These are phyloP conservation scores for Termitomyces sp. DNA, from an alignment of 768 basidiomycete species.

Conservation along the genomic window DNA sequence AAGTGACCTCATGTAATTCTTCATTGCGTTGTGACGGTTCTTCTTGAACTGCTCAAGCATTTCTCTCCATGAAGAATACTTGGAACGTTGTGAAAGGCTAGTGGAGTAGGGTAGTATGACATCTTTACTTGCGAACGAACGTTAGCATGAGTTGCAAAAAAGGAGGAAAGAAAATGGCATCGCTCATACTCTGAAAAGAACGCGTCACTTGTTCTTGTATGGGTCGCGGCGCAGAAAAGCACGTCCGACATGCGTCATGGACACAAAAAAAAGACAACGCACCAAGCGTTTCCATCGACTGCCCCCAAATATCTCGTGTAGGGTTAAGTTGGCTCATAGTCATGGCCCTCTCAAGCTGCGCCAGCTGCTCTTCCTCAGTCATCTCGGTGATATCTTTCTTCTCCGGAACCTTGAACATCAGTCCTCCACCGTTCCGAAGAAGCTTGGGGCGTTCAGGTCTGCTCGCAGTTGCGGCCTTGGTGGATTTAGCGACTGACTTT, in stretches of 20 bases:
- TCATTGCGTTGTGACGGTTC: slow-evolving; percentile 28
- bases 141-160: not conserved
- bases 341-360: slow-evolving; percentile 34
- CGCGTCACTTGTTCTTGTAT: slow-evolving; percentile 3
- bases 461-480: not conserved
- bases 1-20: slow-evolving; percentile 29
- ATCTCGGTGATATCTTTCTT: slow-evolving; percentile 15
- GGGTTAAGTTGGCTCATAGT: slow-evolving; percentile 31
- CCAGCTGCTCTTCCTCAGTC: slow-evolving; percentile 31
- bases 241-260: not conserved
- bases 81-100: slow-evolving; percentile 11
- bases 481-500: not conserved
- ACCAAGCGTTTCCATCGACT: slow-evolving; percentile 39
- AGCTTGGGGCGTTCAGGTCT: not conserved
- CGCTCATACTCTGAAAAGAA: not conserved
- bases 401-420: slow-evolving; percentile 10
- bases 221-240: not conserved
- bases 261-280: slow-evolving; percentile 10
- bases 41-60: slow-evolving; percentile 26
- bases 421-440: not conserved
- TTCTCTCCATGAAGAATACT: slow-evolving; percentile 20
- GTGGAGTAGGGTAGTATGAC: slow-evolving; percentile 34
- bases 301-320: slow-evolving; percentile 41
- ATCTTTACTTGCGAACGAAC: slow-evolving; percentile 34
- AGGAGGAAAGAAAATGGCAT: not conserved